Conservation (phyloP, 768 basidiomycete species). For the Tulasnella sp. region DNA sequence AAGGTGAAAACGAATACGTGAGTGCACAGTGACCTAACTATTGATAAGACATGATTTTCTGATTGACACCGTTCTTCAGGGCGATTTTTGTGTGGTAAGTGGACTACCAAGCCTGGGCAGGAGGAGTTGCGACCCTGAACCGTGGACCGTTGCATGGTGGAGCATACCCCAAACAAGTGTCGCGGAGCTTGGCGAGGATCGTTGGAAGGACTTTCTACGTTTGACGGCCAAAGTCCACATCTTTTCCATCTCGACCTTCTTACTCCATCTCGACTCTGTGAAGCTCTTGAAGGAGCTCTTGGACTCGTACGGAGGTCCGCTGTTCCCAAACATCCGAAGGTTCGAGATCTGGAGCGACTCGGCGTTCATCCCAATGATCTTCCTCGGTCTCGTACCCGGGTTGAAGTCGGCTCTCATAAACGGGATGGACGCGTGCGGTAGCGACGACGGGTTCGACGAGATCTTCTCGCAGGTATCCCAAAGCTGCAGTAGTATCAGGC, state of each 20-base stretch:
- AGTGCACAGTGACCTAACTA: background rate
- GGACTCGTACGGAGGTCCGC: background rate
- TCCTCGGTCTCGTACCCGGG: background rate
- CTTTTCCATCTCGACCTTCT: background rate
- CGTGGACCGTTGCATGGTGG: background rate
- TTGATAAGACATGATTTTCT: background rate
- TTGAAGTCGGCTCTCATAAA: background rate
- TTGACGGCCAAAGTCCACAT: background rate
- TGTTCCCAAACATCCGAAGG: background rate
- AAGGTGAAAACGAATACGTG: background rate
- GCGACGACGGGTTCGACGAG: background rate
- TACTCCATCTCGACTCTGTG: background rate
- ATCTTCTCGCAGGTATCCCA: background rate
- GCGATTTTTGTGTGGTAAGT: background rate
- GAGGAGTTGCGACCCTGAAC: background rate
- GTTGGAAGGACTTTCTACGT: background rate
- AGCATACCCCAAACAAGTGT: background rate
- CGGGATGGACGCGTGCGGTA: background rate
- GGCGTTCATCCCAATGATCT: background rate
- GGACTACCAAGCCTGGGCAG: background rate
- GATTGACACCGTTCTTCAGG: background rate
- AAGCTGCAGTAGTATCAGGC: background rate
- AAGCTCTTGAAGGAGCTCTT: background rate
- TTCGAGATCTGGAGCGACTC: background rate
- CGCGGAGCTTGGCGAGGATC: background rate